Conservation (phyloP, 2,329 filamentous ascomycete genomes). For the Cordyceps cicadae region DNA sequence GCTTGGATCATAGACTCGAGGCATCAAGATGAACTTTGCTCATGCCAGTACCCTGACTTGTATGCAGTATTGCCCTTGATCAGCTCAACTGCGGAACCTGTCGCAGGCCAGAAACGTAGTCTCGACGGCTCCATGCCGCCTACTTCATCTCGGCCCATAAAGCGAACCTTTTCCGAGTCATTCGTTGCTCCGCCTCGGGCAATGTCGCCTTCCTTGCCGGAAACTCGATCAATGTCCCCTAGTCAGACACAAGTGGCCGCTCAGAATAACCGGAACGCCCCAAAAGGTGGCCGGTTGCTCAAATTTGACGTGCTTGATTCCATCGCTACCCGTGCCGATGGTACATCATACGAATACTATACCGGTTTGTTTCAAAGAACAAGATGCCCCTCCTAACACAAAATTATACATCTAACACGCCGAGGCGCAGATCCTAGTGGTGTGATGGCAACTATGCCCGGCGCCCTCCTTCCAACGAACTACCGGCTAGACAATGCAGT, state of each 20-base stretch:
- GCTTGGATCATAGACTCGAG: not conserved
- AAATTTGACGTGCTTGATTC: not conserved
- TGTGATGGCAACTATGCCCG: constrained; percentile 10
- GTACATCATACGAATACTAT: not conserved
- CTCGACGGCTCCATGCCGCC: not conserved
- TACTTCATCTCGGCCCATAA: not conserved
- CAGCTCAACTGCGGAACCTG: not conserved
- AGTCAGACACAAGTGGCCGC: not conserved
- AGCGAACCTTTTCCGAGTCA: not conserved
- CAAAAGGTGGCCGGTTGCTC: not conserved
- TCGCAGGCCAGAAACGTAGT: not conserved
- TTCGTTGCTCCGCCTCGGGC: too few relatives aligned
- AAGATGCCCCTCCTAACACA: not conserved
- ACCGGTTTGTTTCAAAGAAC: not conserved
- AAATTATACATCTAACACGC: not conserved
- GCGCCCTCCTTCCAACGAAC: constrained; percentile 25
- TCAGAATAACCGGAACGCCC: not conserved
- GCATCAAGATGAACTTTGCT: not conserved
- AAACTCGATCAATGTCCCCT: not conserved
- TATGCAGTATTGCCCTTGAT: not conserved
- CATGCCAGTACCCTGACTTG: not conserved
- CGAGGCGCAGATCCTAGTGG: not conserved
- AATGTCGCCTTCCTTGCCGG: not conserved
- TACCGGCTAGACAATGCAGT: not conserved
- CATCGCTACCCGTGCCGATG: not conserved